Evolutionary conservation across 225 moss, liverwort and hornwort genomes (phyloP).

Genomic region (Pseudisothecium myosuroides): DNA sequence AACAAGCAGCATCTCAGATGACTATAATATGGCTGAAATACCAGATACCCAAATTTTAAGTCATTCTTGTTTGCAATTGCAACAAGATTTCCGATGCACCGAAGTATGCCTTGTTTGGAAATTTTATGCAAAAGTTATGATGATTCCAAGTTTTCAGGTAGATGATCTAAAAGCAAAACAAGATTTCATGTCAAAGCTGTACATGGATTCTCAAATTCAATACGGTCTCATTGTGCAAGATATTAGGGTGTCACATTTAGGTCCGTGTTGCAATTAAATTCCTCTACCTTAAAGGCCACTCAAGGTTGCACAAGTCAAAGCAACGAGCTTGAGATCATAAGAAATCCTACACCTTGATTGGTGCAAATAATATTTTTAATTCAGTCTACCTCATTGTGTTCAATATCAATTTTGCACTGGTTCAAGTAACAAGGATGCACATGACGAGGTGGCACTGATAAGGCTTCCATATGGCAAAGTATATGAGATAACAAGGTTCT

Average conservation of each 20-base stretch:
- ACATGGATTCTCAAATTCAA: background rate
- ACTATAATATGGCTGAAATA: background rate
- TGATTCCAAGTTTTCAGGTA: background rate
- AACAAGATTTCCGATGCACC: background rate
- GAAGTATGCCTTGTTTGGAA: background rate
- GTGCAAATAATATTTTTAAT: background rate
- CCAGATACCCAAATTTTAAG: background rate
- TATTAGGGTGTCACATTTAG: background rate
- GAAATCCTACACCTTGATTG: background rate
- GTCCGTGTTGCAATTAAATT: background rate
- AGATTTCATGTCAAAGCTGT: background rate
- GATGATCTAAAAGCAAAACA: background rate
- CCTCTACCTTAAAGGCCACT: background rate
- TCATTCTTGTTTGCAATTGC: background rate
- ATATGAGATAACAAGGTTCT: background rate
- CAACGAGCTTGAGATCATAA: background rate
- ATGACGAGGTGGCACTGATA: background rate
- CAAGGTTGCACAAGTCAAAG: background rate
- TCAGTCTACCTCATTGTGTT: background rate
- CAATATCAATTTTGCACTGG: background rate
- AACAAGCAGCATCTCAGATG: background rate
- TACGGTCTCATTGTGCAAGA: background rate
- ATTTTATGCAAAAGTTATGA: background rate
- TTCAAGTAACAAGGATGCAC: background rate
- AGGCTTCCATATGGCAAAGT: background rate